phyloP scores from a whole-genome alignment of 345 rosid species.

The Eutrema yunnanense region DNA sequence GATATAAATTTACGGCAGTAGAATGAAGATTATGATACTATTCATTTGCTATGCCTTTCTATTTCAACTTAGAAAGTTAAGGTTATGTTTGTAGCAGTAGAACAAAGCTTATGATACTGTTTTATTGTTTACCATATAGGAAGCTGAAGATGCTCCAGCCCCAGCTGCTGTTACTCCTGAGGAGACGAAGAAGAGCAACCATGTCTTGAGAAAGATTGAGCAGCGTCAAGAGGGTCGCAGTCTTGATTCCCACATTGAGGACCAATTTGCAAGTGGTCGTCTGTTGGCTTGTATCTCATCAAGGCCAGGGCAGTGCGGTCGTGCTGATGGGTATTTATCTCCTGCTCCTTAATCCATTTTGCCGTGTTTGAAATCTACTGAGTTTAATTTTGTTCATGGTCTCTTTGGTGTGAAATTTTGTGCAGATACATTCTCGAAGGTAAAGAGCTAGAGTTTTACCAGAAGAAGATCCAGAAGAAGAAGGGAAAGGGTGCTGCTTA shows the following conservation, averaged over 20 bases:
- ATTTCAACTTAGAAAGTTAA: too few species aligned
- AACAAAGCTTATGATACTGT: not conserved
- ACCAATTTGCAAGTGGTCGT: slow-evolving; percentile 63
- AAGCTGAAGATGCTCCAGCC: slow-evolving; percentile 37
- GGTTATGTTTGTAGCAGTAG: not conserved
- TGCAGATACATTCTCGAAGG: slow-evolving; percentile 66
- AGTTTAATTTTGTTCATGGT: not conserved
- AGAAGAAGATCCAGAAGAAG: slow-evolving; percentile 84
- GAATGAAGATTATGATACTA: too few species aligned
- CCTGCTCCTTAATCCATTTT: not conserved
- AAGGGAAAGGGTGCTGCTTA: slow-evolving; percentile 78
- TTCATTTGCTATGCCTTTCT: not conserved
- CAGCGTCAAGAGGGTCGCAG: slow-evolving; percentile 43
- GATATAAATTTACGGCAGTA: too few species aligned
- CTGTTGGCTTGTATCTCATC: slow-evolving; percentile 65
- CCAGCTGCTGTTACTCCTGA: slow-evolving; percentile 34
- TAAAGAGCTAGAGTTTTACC: slow-evolving; percentile 66
- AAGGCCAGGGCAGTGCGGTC: slow-evolving; percentile 75
- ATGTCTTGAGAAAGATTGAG: slow-evolving; percentile 49
- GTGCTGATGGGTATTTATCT: slow-evolving; percentile 60
- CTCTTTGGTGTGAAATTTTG: not conserved
- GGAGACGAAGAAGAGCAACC: slow-evolving; percentile 59
- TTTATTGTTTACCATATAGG: slow-evolving; percentile 22
- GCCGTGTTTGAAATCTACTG: not conserved
- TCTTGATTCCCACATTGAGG: slow-evolving; percentile 67